These are phyloP conservation scores for Suhomyces faveliae DNA, from an alignment of 805 yeast genomes.

Conservation along the genomic window DNA sequence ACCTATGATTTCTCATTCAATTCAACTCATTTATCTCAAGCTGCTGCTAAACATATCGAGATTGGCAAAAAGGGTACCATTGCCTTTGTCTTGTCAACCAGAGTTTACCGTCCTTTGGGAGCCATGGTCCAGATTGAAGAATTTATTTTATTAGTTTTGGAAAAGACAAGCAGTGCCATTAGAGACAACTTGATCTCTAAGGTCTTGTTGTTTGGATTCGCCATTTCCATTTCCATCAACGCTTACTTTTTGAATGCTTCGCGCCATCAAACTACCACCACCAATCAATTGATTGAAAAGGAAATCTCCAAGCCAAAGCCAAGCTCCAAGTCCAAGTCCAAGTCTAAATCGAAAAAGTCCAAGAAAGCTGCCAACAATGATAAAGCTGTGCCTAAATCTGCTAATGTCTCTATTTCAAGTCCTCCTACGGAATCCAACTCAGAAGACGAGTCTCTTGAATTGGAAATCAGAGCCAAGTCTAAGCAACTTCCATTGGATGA, in stretches of 20 bases:
- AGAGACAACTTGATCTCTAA: conserved; percentile 81
- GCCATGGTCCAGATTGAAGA: conserved; percentile 62
- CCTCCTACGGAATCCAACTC: conserved; percentile 16
- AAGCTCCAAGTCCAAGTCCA: not conserved
- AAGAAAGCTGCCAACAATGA: not conserved
- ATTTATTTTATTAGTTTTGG: conserved; percentile 48
- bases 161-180: conserved; percentile 62
- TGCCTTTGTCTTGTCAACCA: conserved; percentile 57
- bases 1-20: conserved; percentile 10
- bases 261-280: conserved; percentile 55
- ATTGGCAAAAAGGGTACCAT: conserved; percentile 51
- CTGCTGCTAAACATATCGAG: conserved; percentile 43
- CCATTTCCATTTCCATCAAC: conserved; percentile 75
- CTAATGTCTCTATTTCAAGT: conserved; percentile 1
- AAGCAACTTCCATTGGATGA: conserved; percentile 57
- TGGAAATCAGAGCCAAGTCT: conserved; percentile 21
- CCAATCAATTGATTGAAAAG: conserved; percentile 39
- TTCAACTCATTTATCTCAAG: conserved; percentile 34
- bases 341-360: conserved; percentile 6
- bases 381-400: not conserved
- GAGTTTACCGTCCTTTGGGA: conserved; percentile 57
- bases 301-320: conserved; percentile 33
- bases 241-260: conserved; percentile 84
- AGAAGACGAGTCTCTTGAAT: conserved; percentile 19
- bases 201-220: conserved; percentile 66